phyloP scores from a whole-genome alignment of 1,284 basidiomycete species.

The Malassezia psittaci region DNA sequence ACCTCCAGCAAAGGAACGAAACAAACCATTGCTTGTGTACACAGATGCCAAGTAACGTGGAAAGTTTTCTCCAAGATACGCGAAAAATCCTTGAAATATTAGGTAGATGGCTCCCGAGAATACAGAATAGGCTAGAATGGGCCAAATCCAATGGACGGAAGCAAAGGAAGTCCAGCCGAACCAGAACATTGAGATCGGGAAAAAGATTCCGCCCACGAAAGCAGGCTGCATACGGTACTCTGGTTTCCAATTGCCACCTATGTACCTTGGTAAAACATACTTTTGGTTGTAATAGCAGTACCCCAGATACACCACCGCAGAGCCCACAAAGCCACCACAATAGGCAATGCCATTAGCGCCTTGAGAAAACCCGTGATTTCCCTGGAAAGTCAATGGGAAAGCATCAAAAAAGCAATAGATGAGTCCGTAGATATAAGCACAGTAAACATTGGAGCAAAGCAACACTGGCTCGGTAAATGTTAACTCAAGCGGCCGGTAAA shows the following conservation, averaged over 20 bases:
- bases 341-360: conserved; percentile 19
- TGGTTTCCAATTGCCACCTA: conserved; percentile 47
- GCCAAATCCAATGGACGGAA: conserved; percentile 42
- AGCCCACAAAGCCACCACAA: conserved; percentile 16
- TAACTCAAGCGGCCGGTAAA: conserved; percentile 22
- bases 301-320: conserved; percentile 5
- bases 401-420: conserved; percentile 21
- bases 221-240: conserved; percentile 43
- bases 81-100: conserved; percentile 10
- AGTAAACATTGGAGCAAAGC: conserved; percentile 16
- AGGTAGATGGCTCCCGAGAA: conserved; percentile 18
- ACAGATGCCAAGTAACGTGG: conserved; percentile 17
- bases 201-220: conserved; percentile 60
- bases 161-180: conserved; percentile 47
- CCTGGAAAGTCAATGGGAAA: conserved; percentile 18
- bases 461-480: conserved; percentile 19
- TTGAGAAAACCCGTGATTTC: conserved; percentile 19
- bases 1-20: conserved; percentile 18
- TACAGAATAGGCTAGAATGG: conserved; percentile 35
- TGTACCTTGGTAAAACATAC: conserved; percentile 10
- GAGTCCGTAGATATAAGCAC: conserved; percentile 19
- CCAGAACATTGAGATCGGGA: conserved; percentile 60
- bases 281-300: conserved; percentile 17
- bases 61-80: conserved; percentile 7
- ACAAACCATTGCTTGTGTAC: conserved; percentile 23